A percentile compares a stretch with the other conserved stretches of the same genome.
Conservation (phyloP, 352 stramenopile genomes). For the Globisporangium emineosum region DNA sequence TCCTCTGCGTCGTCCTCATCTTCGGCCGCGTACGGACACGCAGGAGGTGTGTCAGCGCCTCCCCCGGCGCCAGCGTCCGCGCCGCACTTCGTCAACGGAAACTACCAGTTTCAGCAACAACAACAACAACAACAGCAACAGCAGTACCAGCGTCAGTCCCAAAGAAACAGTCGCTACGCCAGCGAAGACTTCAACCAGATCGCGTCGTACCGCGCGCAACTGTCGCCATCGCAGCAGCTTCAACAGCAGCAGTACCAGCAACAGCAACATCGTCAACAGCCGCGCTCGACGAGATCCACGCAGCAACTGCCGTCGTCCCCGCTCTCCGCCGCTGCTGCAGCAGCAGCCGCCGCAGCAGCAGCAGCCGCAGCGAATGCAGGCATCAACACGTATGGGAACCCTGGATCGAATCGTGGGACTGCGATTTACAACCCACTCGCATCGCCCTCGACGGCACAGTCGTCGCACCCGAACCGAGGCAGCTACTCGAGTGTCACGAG, state of each 20-base stretch:
- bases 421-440: constrained; percentile 18
- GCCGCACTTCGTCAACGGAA: constrained; percentile 19
- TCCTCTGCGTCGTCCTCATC: background rate
- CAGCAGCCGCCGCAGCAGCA: constrained; percentile 10
- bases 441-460: constrained; percentile 5
- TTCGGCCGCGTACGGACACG: constrained; percentile 1
- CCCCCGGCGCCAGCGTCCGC: constrained; percentile 12
- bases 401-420: background rate
- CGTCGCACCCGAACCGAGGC: constrained; percentile 5
- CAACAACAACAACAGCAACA: constrained; percentile 13
- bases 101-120: constrained; percentile 17
- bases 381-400: background rate
- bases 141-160: background rate
- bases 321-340: constrained; percentile 12
- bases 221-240: constrained; percentile 14
- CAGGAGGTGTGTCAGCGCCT: background rate
- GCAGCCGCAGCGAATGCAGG: constrained; percentile 10
- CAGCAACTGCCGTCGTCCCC: constrained; percentile 8
- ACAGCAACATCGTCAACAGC: constrained; percentile 9
- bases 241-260: constrained; percentile 14
- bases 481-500: constrained; percentile 17
- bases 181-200: constrained; percentile 10
- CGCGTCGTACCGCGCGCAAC: constrained; percentile 13
- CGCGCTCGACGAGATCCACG: background rate
- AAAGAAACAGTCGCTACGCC: constrained; percentile 9